Evolutionary conservation across 768 basidiomycete genomes (phyloP).

Genomic region (Amanita subjunquillea): DNA sequence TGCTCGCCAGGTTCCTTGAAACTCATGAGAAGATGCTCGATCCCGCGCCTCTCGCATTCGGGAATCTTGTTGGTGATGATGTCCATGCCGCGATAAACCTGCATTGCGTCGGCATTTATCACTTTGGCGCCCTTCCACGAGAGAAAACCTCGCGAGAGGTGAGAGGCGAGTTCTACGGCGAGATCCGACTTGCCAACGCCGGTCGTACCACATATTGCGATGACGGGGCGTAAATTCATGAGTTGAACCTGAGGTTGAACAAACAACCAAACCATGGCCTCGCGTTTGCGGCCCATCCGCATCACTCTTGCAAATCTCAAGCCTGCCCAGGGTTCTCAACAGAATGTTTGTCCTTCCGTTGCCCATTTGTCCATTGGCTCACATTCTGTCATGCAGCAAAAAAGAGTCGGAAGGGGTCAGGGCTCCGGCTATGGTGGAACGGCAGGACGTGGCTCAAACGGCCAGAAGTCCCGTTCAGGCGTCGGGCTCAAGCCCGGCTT

Average conservation of each 20-base stretch:
- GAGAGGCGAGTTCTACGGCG: constrained; percentile 77
- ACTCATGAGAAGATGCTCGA: constrained; percentile 86
- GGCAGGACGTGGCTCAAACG: constrained; percentile 89
- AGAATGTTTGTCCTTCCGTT: constrained; percentile 34
- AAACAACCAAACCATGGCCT: constrained; percentile 20
- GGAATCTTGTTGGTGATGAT: constrained; percentile 93
- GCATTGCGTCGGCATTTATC: constrained; percentile 97
- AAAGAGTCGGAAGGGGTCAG: constrained; percentile 91
- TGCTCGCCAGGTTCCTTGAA: constrained; percentile 83
- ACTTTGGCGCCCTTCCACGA: constrained; percentile 57
- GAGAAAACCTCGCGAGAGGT: constrained; percentile 26
- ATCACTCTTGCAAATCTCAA: constrained; percentile 63
- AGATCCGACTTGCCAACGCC: constrained; percentile 94
- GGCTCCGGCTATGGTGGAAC: constrained; percentile 89
- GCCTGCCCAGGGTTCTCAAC: constrained; percentile 61
- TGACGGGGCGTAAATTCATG: constrained; percentile 50
- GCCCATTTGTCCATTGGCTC: not conserved
- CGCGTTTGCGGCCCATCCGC: constrained; percentile 25
- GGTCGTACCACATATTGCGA: constrained; percentile 88
- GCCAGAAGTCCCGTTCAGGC: constrained; percentile 89
- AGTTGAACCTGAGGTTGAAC: not conserved
- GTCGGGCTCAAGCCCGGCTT: constrained; percentile 78
- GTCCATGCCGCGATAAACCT: constrained; percentile 86
- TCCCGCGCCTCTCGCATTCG: constrained; percentile 58
- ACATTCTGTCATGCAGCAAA: constrained; percentile 46